These are phyloP conservation scores for Chalaropsis ovoidea DNA, from an alignment of 2,329 filamentous ascomycete species.

Conservation along the genomic window DNA sequence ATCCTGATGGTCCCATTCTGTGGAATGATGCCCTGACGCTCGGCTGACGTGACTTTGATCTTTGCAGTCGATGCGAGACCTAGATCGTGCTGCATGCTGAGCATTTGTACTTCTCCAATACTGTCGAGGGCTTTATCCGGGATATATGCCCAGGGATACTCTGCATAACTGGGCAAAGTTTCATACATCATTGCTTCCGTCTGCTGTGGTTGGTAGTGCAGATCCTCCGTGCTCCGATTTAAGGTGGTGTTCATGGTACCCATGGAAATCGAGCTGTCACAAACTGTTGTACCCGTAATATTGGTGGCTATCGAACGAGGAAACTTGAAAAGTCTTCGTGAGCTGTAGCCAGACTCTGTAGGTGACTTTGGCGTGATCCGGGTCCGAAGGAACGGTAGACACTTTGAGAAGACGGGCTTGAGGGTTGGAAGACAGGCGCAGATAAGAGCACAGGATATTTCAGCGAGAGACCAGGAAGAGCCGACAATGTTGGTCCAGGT, in stretches of 20 bases:
- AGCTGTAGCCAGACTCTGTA: not conserved
- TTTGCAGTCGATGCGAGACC: constrained; percentile 15
- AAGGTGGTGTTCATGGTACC: not conserved
- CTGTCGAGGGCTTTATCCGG: not conserved
- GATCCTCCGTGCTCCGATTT: not conserved
- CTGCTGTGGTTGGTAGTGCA: not conserved
- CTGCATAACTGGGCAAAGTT: not conserved
- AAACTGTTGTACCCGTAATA: constrained; percentile 1
- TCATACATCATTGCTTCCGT: not conserved
- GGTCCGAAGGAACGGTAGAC: constrained; percentile 27
- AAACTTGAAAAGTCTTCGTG: not conserved
- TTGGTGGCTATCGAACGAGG: not conserved
- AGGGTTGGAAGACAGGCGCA: constrained; percentile 29
- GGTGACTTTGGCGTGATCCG: not conserved
- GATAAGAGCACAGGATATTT: constrained; percentile 27
- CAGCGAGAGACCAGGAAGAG: constrained; percentile 28
- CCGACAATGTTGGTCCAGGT: constrained; percentile 29
- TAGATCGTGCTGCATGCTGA: constrained; percentile 19
- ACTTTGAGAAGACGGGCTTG: constrained; percentile 28
- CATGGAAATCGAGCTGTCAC: not conserved
- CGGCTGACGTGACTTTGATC: constrained; percentile 4
- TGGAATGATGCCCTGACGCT: not conserved
- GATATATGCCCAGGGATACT: constrained; percentile 17
- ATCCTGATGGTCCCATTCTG: constrained; percentile 21
- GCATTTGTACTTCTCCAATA: constrained; percentile 9